phyloP scores from a whole-genome alignment of 1,284 basidiomycete genomes.

The Apiotrichum porosum region DNA sequence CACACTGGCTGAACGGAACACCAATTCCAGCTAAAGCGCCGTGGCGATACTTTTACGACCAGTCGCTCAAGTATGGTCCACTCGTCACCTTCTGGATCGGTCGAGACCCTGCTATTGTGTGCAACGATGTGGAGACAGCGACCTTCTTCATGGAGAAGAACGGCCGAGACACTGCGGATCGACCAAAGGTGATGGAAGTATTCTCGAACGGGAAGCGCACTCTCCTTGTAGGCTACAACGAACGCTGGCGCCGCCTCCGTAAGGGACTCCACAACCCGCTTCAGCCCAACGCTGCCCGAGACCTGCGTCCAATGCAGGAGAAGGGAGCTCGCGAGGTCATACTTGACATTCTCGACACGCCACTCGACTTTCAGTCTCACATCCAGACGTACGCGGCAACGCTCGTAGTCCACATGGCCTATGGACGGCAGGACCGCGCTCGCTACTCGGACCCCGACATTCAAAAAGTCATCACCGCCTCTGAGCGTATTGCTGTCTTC shows the following conservation, averaged over 20 bases:
- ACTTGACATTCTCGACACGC: slow-evolving; percentile 55
- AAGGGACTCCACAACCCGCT: slow-evolving; percentile 58
- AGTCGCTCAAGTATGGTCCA: slow-evolving; percentile 5
- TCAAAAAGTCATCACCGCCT: slow-evolving; percentile 53
- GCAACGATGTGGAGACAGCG: slow-evolving; percentile 2
- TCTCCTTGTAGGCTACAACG: neutral
- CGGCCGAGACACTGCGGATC: slow-evolving; percentile 52
- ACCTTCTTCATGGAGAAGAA: slow-evolving; percentile 54
- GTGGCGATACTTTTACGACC: slow-evolving; percentile 6
- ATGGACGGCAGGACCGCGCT: slow-evolving; percentile 56
- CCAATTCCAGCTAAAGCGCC: neutral
- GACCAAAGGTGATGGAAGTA: no score
- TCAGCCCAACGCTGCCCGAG: slow-evolving; percentile 52
- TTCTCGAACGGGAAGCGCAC: slow-evolving; percentile 48
- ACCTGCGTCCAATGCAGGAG: slow-evolving; percentile 54
- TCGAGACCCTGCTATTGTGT: neutral
- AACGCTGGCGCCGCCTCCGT: slow-evolving; percentile 20
- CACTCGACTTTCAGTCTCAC: slow-evolving; percentile 56
- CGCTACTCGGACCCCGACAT: slow-evolving; percentile 59
- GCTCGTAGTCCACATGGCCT: slow-evolving; percentile 62
- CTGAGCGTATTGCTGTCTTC: slow-evolving; percentile 53
- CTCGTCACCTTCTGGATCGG: slow-evolving; percentile 8
- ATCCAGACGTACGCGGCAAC: slow-evolving; percentile 58
- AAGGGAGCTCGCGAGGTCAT: slow-evolving; percentile 54
- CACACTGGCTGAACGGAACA: no score